Evolutionary conservation across 768 basidiomycete species (phyloP).

Genomic region (Pulveroboletus frians): DNA sequence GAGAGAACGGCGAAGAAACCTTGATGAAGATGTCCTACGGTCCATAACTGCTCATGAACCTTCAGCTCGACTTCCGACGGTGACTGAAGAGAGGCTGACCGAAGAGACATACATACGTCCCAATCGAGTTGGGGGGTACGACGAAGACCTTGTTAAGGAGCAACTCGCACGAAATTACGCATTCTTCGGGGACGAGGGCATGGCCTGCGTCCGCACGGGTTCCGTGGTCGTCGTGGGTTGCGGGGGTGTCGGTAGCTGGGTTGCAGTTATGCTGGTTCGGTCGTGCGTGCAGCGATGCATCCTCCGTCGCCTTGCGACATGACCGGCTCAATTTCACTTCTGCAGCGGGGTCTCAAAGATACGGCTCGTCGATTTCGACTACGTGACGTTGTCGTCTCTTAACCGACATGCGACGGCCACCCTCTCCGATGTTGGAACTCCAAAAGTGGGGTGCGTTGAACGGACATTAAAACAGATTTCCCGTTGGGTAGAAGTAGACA

Average conservation of each 20-base stretch:
- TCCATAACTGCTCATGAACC: slow-evolving; percentile 37
- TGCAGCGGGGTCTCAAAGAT: slow-evolving; percentile 68
- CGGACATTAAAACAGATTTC: slow-evolving; percentile 65
- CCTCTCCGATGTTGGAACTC: slow-evolving; percentile 86
- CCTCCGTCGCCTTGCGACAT: not conserved
- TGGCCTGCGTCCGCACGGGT: slow-evolving; percentile 68
- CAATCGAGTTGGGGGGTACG: slow-evolving; percentile 38
- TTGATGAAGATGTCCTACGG: slow-evolving; percentile 52
- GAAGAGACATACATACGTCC: slow-evolving; percentile 18
- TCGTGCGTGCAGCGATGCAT: slow-evolving; percentile 52
- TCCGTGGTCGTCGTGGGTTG: slow-evolving; percentile 89
- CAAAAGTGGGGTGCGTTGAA: slow-evolving; percentile 81
- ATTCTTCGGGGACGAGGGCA: slow-evolving; percentile 88
- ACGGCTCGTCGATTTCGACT: slow-evolving; percentile 90
- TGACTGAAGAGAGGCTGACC: slow-evolving; percentile 1
- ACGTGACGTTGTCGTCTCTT: slow-evolving; percentile 90
- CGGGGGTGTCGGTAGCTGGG: slow-evolving; percentile 97
- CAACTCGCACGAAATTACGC: slow-evolving; percentile 91
- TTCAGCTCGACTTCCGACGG: not conserved
- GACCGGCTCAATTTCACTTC: not conserved
- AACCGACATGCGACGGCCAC: slow-evolving; percentile 92
- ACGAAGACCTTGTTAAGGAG: slow-evolving; percentile 81
- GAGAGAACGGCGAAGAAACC: slow-evolving; percentile 46
- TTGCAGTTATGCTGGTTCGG: slow-evolving; percentile 86
- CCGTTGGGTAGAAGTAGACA: slow-evolving; percentile 84